phyloP scores from a whole-genome alignment of 495 filamentous ascomycete species.

The Bacidia rubella region DNA sequence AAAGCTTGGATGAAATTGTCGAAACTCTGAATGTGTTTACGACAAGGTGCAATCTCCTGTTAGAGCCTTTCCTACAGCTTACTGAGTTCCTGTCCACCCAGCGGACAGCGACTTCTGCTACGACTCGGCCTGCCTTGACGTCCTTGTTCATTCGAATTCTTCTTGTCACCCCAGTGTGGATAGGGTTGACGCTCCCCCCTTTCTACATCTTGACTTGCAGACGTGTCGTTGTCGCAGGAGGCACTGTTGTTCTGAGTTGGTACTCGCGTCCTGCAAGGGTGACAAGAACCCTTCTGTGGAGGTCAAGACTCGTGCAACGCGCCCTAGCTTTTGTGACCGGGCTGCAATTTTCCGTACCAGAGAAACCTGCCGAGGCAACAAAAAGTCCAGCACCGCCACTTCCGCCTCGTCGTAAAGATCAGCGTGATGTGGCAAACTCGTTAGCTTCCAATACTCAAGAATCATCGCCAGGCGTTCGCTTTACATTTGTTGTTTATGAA shows the following conservation, averaged over 20 bases:
- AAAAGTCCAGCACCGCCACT: constrained; percentile 19
- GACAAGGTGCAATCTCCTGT: constrained; percentile 74
- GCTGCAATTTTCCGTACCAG: constrained; percentile 45
- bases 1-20: constrained; percentile 92
- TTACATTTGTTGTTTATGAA: constrained; percentile 92
- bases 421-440: constrained; percentile 31
- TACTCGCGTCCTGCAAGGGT: constrained; percentile 81
- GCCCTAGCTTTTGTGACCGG: constrained; percentile 61
- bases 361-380: constrained; percentile 17
- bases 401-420: constrained; percentile 23
- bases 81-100: constrained; percentile 92
- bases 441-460: constrained; percentile 39
- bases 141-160: constrained; percentile 81
- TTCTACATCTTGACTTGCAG: constrained; percentile 76
- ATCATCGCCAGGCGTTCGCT: constrained; percentile 64
- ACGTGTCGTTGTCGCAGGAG: constrained; percentile 62
- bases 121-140: constrained; percentile 81
- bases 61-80: constrained; percentile 74
- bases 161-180: constrained; percentile 77
- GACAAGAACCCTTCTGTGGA: constrained; percentile 78
- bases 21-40: constrained; percentile 83
- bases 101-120: constrained; percentile 78
- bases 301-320: constrained; percentile 58
- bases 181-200: constrained; percentile 66
- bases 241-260: constrained; percentile 77